Conservation (phyloP, 2,329 filamentous ascomycete genomes). For the Paraphoma chrysanthemicola region DNA sequence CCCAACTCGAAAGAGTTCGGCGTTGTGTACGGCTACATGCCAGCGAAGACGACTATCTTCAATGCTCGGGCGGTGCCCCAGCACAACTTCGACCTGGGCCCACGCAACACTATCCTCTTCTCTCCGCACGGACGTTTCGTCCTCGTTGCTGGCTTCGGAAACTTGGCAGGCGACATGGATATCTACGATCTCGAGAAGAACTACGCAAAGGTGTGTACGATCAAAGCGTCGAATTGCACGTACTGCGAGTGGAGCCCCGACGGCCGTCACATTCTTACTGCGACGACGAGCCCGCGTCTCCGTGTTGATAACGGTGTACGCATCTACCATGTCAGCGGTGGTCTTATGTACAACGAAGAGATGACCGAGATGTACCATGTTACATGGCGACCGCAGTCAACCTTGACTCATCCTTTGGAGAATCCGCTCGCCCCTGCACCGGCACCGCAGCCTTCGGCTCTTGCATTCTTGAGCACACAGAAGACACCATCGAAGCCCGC, state of each 20-base stretch:
- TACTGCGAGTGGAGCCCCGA: slow-evolving; percentile 98
- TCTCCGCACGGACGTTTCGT: slow-evolving; percentile 93
- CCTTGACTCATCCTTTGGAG: slow-evolving; percentile 65
- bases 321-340: slow-evolving; percentile 89
- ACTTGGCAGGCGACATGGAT: slow-evolving; percentile 96
- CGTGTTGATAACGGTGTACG: slow-evolving; percentile 96
- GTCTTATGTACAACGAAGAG: slow-evolving; percentile 93
- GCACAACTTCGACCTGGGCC: slow-evolving; percentile 84
- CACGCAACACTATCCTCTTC: slow-evolving; percentile 94
- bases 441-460: slow-evolving; percentile 80
- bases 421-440: slow-evolving; percentile 80
- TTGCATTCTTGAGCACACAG: slow-evolving; percentile 80
- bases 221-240: slow-evolving; percentile 94
- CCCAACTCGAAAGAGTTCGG: slow-evolving; percentile 98
- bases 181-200: slow-evolving; percentile 96
- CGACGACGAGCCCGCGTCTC: slow-evolving; percentile 94
- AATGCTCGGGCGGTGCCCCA: slow-evolving; percentile 83
- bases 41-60: slow-evolving; percentile 98
- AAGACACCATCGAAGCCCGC: slow-evolving; percentile 97
- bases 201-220: slow-evolving; percentile 88
- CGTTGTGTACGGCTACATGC: slow-evolving; percentile 98
- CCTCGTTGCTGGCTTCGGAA: slow-evolving; percentile 94
- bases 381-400: slow-evolving; percentile 79
- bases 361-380: slow-evolving; percentile 93
- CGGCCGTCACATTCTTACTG: slow-evolving; percentile 92